Evolutionary conservation across 768 basidiomycete species (phyloP).

Genomic region (Termitomyces sp.): DNA sequence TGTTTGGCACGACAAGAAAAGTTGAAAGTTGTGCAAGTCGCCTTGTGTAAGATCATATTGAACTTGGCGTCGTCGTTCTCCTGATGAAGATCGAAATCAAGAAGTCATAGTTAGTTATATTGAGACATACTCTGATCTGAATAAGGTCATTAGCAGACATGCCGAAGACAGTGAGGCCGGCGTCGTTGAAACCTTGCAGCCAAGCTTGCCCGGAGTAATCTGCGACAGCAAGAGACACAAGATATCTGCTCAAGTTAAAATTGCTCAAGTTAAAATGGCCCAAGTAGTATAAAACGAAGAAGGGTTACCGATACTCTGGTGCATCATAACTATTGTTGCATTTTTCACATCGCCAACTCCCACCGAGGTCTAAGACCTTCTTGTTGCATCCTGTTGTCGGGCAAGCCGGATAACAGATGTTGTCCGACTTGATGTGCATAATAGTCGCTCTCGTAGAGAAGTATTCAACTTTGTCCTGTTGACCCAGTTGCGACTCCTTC

Average conservation of each 20-base stretch:
- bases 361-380: conserved; percentile 71
- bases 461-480: conserved; percentile 70
- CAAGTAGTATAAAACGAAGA: neutral
- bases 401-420: conserved; percentile 86
- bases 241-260: conserved; percentile 42
- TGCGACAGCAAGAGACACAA: conserved; percentile 81
- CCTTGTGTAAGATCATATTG: conserved; percentile 52
- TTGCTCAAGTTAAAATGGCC: neutral
- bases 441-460: conserved; percentile 81
- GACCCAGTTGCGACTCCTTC: conserved; percentile 70
- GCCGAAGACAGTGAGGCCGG: conserved; percentile 70
- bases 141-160: conserved; percentile 75
- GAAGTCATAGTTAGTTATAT: neutral
- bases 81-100: conserved; percentile 25
- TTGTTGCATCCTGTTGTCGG: conserved; percentile 77
- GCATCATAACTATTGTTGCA: conserved; percentile 65
- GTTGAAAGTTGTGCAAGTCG: conserved; percentile 68
- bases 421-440: conserved; percentile 82
- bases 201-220: conserved; percentile 88
- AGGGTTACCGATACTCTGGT: conserved; percentile 74
- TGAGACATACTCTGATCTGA: conserved; percentile 51
- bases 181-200: conserved; percentile 95
- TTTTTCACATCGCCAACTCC: conserved; percentile 90
- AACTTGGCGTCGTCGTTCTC: conserved; percentile 55
- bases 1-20: conserved; percentile 84